A percentile compares a stretch with the other conserved stretches of the same genome.
phyloP scores from a whole-genome alignment of 2,329 filamentous ascomycete genomes.

The Aspergillus candidus region DNA sequence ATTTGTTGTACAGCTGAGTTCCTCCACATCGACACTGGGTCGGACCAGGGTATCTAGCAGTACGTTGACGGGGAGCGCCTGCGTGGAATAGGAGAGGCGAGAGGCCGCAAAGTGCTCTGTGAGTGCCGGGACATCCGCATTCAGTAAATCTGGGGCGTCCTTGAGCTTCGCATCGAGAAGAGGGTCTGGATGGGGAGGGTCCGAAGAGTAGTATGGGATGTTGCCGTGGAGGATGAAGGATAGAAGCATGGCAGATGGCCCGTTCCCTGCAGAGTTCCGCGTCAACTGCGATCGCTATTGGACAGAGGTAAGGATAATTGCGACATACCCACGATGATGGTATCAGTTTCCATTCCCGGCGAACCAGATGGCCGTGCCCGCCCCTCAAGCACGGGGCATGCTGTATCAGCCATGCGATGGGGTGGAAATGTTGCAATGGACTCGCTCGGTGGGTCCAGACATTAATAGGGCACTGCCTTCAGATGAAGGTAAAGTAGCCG shows the following conservation, averaged over 20 bases:
- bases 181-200: slow-evolving; percentile 50
- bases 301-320: slow-evolving; percentile 2
- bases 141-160: slow-evolving; percentile 42
- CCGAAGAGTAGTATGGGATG: slow-evolving; percentile 50
- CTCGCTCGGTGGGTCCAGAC: slow-evolving; percentile 1
- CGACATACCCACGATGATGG: slow-evolving; percentile 41
- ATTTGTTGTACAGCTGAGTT: slow-evolving; percentile 45
- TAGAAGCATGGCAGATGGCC: slow-evolving; percentile 56
- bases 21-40: slow-evolving; percentile 54
- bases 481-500: slow-evolving; percentile 11
- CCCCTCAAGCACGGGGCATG: slow-evolving; percentile 27
- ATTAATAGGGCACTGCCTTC: slow-evolving; percentile 14
- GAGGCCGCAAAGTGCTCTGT: slow-evolving; percentile 54
- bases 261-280: slow-evolving; percentile 45
- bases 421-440: slow-evolving; percentile 5
- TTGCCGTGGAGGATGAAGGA: slow-evolving; percentile 59
- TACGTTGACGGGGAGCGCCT: slow-evolving; percentile 55
- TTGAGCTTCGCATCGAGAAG: slow-evolving; percentile 53
- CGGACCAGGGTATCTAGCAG: slow-evolving; percentile 55
- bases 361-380: slow-evolving; percentile 19
- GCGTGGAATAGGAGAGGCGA: slow-evolving; percentile 55
- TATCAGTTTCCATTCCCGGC: slow-evolving; percentile 35
- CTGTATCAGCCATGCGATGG: slow-evolving; percentile 22
- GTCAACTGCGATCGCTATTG: slow-evolving; percentile 12
- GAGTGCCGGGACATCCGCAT: slow-evolving; percentile 42